Base-by-base conservation (phyloP, 2,329 filamentous ascomycete species). In the Xylariaceae sp. region DNA sequence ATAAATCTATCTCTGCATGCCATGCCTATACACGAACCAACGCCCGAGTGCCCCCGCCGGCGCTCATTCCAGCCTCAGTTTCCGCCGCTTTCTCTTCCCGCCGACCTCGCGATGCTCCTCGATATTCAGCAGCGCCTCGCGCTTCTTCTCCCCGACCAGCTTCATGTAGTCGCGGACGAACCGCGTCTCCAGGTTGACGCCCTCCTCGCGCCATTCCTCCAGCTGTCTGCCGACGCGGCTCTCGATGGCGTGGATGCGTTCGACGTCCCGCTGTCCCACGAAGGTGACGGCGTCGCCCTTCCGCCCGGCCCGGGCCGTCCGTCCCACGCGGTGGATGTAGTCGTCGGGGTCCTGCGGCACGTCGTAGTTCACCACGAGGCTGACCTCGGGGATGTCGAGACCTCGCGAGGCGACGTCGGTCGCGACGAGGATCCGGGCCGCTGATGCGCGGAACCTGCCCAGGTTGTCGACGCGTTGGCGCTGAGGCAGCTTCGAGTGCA, bases 321-420 rank as follows among this genome's bases (percentile, higher is more conserved):
- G 89, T 72, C 95, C 95, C 48, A 97, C 93, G 12, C 95, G 87
- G 77, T 99, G 95, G 63, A 99, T 95, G 73, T 99, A 99, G 74
- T 97, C 93, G 72, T 97, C 93, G 2, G 93, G 91, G 70, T 97
- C 91, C n/a, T 93, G 87, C 0, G 95, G 95, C 0, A 99, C 86
- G 71, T 99, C 95, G 74, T 93, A 99, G 75, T 99, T 98, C 70
- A 99, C 79, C 2, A 99, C 95, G 16, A 98, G 76, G 52, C 84
- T 88, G 6, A 98, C 93, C 64, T 92, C 90, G 1, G 93, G 93
- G 59, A 99, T 97, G 76, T 99, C 95, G 3, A 99, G 84, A 81
- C 95, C 95, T 73, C 95, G 85, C 19, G 92, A 90, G 0, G 95
- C 95, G 14, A 99, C 93, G 71, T 99, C 95, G 0, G 95, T 99